Conservation (phyloP, 2,329 filamentous ascomycete genomes). For the Trichoderma sp. region DNA sequence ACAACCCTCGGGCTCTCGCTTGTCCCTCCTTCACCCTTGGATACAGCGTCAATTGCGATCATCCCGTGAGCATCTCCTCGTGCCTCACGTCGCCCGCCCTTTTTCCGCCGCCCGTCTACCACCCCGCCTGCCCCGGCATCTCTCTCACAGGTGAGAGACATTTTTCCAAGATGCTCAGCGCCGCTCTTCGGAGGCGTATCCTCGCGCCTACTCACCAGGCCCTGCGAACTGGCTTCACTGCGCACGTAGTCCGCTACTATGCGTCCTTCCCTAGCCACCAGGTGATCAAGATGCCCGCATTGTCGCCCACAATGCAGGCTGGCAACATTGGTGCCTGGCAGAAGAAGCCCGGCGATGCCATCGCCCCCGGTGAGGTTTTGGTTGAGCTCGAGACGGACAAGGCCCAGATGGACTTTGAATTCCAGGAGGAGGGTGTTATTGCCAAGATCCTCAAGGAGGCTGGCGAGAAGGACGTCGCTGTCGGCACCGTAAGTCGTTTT, state of each 20-base stretch:
- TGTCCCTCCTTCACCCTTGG: conserved; percentile 21
- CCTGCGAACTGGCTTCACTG: conserved; percentile 50
- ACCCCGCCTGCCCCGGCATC: conserved; percentile 24
- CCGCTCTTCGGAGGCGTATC: conserved; percentile 61
- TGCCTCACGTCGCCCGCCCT: conserved; percentile 15
- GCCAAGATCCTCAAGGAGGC: conserved; percentile 92
- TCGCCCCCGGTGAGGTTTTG: conserved; percentile 89
- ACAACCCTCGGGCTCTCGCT: conserved; percentile 22
- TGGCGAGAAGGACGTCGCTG: conserved; percentile 88
- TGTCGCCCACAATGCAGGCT: conserved; percentile 95
- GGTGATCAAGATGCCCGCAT: conserved; percentile 94
- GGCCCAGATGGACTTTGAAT: conserved; percentile 99
- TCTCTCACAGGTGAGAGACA: conserved; percentile 27
- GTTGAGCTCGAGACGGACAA: conserved; percentile 99
- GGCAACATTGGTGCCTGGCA: conserved; percentile 98
- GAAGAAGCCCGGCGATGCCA: conserved; percentile 88
- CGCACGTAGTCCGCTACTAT: conserved; percentile 60
- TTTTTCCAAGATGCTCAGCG: conserved; percentile 55
- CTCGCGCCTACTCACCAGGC: conserved; percentile 50
- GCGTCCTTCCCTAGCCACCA: conserved; percentile 92
- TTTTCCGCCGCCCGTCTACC: conserved; percentile 24
- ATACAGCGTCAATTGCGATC: conserved; percentile 19
- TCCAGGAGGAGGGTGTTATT: conserved; percentile 94
- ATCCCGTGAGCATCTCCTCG: conserved; percentile 16
- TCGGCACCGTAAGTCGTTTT: conserved; percentile 77